Evolutionary conservation across 306 rosid species (phyloP).

Genomic region (Quercus ilex): DNA sequence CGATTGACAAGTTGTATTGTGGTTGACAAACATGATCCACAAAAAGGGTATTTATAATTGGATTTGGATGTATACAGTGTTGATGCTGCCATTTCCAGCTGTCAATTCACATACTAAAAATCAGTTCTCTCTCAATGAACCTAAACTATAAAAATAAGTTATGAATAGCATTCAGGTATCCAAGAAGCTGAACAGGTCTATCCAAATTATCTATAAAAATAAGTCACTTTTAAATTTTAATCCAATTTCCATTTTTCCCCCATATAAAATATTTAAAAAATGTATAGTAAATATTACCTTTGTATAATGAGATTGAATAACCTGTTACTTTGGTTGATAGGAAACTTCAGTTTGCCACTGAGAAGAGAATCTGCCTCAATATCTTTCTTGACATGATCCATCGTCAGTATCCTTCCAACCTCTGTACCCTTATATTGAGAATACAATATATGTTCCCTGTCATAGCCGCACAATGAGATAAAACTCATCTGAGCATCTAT

Average conservation of each 20-base stretch:
- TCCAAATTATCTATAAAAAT: background rate
- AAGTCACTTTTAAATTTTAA: background rate
- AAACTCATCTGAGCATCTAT: background rate
- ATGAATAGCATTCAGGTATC: background rate
- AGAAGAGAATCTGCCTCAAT: constrained; percentile 21
- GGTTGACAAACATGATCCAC: constrained; percentile 12
- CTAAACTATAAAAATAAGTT: background rate
- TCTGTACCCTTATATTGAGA: constrained; percentile 16
- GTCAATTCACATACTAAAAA: constrained; percentile 8
- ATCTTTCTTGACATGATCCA: background rate
- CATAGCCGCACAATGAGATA: background rate
- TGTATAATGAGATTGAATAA: constrained; percentile 3
- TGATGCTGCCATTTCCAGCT: constrained; percentile 31
- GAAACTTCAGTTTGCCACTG: constrained; percentile 7
- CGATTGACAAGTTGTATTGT: background rate
- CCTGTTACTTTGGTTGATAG: background rate
- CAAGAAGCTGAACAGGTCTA: background rate
- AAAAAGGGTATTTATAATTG: constrained; percentile 5
- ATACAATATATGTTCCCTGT: constrained; percentile 20
- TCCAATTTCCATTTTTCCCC: background rate
- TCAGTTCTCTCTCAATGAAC: constrained; percentile 5
- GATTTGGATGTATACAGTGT: background rate
- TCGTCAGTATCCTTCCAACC: constrained; percentile 9
- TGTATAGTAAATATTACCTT: constrained; percentile 17
- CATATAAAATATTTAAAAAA: background rate